phyloP scores from a whole-genome alignment of 2,329 filamentous ascomycete species.

The Hypoxylon sp. region DNA sequence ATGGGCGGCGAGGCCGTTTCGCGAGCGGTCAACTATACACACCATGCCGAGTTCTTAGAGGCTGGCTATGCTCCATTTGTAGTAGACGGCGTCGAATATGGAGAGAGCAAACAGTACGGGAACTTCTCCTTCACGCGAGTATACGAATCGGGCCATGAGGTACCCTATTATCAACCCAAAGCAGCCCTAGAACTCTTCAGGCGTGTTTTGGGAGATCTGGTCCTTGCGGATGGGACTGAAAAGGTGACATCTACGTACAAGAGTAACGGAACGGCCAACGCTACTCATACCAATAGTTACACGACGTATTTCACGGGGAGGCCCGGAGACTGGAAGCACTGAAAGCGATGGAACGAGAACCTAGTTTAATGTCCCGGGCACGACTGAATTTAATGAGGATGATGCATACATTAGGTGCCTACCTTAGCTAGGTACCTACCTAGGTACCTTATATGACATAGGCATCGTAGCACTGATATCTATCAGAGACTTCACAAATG shows the following conservation, averaged over 20 bases:
- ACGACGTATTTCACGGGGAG: conserved; percentile 69
- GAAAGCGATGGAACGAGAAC: background rate
- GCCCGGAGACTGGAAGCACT: conserved; percentile 45
- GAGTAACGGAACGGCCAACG: conserved; percentile 70
- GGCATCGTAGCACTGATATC: background rate
- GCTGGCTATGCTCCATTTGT: conserved; percentile 82
- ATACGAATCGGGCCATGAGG: conserved; percentile 76
- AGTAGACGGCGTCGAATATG: conserved; percentile 77
- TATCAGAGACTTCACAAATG: background rate
- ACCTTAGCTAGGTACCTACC: too few species aligned
- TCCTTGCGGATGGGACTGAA: conserved; percentile 69
- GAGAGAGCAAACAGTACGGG: conserved; percentile 81
- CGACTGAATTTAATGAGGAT: conserved; percentile 5
- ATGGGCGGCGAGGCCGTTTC: conserved; percentile 83
- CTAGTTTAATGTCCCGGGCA: background rate
- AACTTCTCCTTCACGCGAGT: conserved; percentile 79
- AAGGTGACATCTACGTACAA: conserved; percentile 65
- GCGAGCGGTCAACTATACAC: conserved; percentile 70
- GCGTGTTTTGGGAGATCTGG: conserved; percentile 70
- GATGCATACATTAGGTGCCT: background rate
- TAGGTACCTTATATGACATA: background rate
- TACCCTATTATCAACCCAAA: conserved; percentile 73
- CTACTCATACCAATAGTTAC: conserved; percentile 69
- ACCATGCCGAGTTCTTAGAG: conserved; percentile 69
- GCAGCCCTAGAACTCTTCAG: conserved; percentile 73